Base-by-base conservation (phyloP, 495 filamentous ascomycete species). In the Hyaloscypha finlandica region DNA sequence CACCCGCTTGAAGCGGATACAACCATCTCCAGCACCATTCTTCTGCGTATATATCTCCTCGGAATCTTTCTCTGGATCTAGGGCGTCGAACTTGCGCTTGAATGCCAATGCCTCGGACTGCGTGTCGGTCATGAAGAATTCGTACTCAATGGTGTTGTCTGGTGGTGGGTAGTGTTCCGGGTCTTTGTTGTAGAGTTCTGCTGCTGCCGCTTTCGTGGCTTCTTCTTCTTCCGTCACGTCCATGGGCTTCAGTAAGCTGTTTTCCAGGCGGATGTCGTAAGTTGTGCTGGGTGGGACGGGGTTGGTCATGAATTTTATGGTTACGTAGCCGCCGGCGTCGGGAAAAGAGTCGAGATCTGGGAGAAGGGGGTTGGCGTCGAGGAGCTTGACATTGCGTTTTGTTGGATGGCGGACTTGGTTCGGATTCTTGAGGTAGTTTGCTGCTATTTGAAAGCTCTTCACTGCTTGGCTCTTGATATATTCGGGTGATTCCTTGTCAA, bases 261-360 rank as follows among this genome's bases (percentile, higher is more conserved):
- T 85, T 66, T 96, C 91, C 65, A 98, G 86, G 37, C 96, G 89
- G 55, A 83, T 81, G 74, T 98, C 95, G 74, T 94, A 93, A 55
- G 72, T 74, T 30, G 78, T 74, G 12, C 81, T 80, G 20, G 83
- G 75, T 39, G 82, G 77, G 8, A 93, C 84, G 0, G 95, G 94
- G 65, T 94, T 92, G 56, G 89, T 92, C 51, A 84, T 82, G 78
- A 97, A 97, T 69, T 98, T 97, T 77, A 93, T 86, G 12, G 94
- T 86, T 65, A 96, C 87, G 76, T 92, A 97, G 19, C 89, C 88
- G 63, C 92, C 92, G 31, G 87, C 88, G 74, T 97, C 92, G n/a
- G 93, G 90, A 73, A 94, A 89, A 9, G 91, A 90, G 20, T 91
- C 87, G n/a, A 94, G 84, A 70, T 98, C 95, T 1, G 95, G 95